Evolutionary conservation across 257 asterid species (phyloP).

Genomic region (Anisodus acutangulus): DNA sequence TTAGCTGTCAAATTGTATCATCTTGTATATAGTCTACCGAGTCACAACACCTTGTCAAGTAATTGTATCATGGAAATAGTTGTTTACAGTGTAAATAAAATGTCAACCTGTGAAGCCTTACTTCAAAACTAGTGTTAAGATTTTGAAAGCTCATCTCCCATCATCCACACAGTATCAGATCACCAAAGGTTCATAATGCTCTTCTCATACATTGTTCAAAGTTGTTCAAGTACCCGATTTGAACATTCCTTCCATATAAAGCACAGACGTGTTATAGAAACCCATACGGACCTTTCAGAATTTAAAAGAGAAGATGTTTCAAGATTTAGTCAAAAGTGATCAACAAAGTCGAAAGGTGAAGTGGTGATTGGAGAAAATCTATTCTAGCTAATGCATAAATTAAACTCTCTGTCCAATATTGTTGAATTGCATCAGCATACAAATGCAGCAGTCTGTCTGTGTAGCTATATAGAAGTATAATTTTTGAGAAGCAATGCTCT

Average conservation of each 20-base stretch:
- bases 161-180: not conserved
- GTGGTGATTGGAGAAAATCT: not conserved
- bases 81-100: constrained; percentile 9
- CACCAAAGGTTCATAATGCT: constrained; percentile 6
- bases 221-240: not conserved
- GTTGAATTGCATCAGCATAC: not conserved
- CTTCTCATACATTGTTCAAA: constrained; percentile 8
- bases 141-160: constrained; percentile 9
- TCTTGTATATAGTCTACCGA: not conserved
- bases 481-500: not conserved
- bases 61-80: constrained; percentile 17
- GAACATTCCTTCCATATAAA: constrained; percentile 6
- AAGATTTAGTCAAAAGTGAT: not conserved
- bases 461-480: not conserved
- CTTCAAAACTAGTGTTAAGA: constrained; percentile 1
- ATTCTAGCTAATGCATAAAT: not conserved
- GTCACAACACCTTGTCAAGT: constrained; percentile 2
- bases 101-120: not conserved
- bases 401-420: not conserved
- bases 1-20: not conserved
- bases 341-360: not conserved
- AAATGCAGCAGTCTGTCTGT: not conserved
- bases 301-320: not conserved
- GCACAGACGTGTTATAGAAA: not conserved
- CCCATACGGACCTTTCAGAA: not conserved